Evolutionary conservation across 495 filamentous ascomycete species (phyloP).

Genomic region (Annulohypoxylon bovei): DNA sequence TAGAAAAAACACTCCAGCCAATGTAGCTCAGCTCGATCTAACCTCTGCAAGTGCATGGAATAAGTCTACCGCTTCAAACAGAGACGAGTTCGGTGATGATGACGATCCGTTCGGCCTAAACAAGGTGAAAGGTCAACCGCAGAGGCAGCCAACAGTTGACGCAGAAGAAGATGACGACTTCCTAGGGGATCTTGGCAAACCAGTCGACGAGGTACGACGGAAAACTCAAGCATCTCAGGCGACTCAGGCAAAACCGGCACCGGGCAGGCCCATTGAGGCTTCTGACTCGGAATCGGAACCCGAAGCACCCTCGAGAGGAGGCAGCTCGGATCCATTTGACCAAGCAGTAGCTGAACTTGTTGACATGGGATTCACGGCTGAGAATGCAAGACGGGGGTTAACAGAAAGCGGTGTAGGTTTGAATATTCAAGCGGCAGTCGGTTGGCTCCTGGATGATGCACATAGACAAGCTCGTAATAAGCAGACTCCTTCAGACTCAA

Average conservation of each 20-base stretch:
- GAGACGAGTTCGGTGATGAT: slow-evolving; percentile 54
- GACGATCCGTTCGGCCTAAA: slow-evolving; percentile 93
- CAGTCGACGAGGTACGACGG: slow-evolving; percentile 77
- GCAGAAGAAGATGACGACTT: slow-evolving; percentile 91
- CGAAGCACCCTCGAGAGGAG: slow-evolving; percentile 41
- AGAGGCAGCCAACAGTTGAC: slow-evolving; percentile 47
- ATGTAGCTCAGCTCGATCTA: slow-evolving; percentile 37
- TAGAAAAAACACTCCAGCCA: slow-evolving; percentile 42
- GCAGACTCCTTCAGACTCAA: slow-evolving; percentile 35
- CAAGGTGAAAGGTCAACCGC: slow-evolving; percentile 58
- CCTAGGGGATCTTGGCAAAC: slow-evolving; percentile 84
- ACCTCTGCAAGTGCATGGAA: slow-evolving; percentile 45
- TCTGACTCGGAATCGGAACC: slow-evolving; percentile 56
- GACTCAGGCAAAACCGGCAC: slow-evolving; percentile 54
- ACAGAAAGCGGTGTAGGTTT: slow-evolving; percentile 79
- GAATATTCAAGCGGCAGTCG: slow-evolving; percentile 87
- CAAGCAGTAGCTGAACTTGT: slow-evolving; percentile 87
- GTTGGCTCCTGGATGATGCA: slow-evolving; percentile 89
- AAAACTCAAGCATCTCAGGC: slow-evolving; percentile 51
- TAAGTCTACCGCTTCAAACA: slow-evolving; percentile 24
- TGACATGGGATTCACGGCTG: slow-evolving; percentile 91
- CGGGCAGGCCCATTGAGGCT: slow-evolving; percentile 57
- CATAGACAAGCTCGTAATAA: slow-evolving; percentile 70
- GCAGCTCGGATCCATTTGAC: slow-evolving; percentile 71
- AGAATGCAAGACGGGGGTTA: slow-evolving; percentile 81